These are phyloP conservation scores for Friedmanniomyces simplex DNA, from an alignment of 495 filamentous ascomycete genomes.

Conservation along the genomic window DNA sequence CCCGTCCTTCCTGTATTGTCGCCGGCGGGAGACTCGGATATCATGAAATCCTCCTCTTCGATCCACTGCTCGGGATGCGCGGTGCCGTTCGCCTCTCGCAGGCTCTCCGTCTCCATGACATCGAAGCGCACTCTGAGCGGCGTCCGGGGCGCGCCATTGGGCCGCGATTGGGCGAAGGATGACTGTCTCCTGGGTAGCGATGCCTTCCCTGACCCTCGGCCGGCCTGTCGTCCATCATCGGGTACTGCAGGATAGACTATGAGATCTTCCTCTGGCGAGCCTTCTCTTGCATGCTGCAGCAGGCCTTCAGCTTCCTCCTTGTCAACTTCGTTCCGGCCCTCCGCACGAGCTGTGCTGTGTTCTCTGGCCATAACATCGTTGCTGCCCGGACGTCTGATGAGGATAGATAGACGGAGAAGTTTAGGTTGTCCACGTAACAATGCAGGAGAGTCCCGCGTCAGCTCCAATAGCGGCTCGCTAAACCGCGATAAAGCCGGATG, in stretches of 20 bases:
- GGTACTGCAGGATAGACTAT: not conserved
- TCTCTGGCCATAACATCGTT: slow-evolving; percentile 21
- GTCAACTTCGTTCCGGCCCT: slow-evolving; percentile 4
- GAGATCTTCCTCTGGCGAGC: slow-evolving; percentile 11
- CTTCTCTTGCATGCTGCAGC: slow-evolving; percentile 13
- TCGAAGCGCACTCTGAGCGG: slow-evolving; percentile 84
- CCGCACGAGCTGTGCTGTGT: slow-evolving; percentile 10
- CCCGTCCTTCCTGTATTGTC: slow-evolving; percentile 24
- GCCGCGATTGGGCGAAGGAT: slow-evolving; percentile 31
- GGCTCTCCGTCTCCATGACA: slow-evolving; percentile 39
- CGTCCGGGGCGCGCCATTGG: slow-evolving; percentile 56
- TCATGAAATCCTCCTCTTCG: slow-evolving; percentile 48
- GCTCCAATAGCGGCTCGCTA: not conserved
- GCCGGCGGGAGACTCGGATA: slow-evolving; percentile 22
- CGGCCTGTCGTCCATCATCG: not conserved
- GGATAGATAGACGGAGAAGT: not conserved
- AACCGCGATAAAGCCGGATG: no score
- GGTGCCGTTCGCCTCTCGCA: slow-evolving; percentile 32
- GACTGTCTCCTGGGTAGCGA: slow-evolving; percentile 27
- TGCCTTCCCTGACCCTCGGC: not conserved
- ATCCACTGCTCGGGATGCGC: slow-evolving; percentile 36
- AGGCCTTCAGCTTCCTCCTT: slow-evolving; percentile 14
- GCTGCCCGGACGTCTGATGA: not conserved
- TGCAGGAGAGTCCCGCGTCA: no score
- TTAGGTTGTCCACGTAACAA: not conserved